These are phyloP conservation scores for Suillus discolor DNA, from an alignment of 768 basidiomycete genomes.

Conservation along the genomic window DNA sequence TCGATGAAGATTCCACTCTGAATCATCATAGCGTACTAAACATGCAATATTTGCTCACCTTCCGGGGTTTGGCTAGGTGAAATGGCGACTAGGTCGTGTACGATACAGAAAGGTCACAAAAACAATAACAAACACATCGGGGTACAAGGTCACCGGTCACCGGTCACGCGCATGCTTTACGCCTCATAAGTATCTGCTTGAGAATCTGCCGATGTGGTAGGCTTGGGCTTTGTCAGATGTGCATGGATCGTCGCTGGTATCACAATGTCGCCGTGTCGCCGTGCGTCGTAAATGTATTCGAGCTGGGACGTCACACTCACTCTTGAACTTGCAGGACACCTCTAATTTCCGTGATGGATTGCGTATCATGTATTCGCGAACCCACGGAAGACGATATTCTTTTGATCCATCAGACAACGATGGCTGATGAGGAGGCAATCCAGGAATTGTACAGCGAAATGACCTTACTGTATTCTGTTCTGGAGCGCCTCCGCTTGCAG, in stretches of 20 bases:
- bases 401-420: slow-evolving; percentile 24
- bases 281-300: slow-evolving; percentile 1
- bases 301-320: not conserved
- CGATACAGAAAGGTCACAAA: not conserved
- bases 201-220: not conserved
- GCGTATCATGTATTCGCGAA: slow-evolving; percentile 20
- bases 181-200: slow-evolving; percentile 4
- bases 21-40: slow-evolving; percentile 61
- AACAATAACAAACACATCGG: slow-evolving; percentile 3
- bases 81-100: not conserved
- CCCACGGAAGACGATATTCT: slow-evolving; percentile 25
- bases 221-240: not conserved
- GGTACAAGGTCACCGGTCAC: not conserved
- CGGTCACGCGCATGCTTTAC: not conserved
- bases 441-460: slow-evolving; percentile 45
- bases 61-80: not conserved
- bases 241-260: not conserved
- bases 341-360: slow-evolving; percentile 14
- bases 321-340: slow-evolving; percentile 1
- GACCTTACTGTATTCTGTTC: slow-evolving; percentile 37
- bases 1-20: slow-evolving; percentile 92
- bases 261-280: not conserved
- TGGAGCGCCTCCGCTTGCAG: slow-evolving; percentile 45
- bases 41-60: slow-evolving; percentile 25
- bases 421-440: slow-evolving; percentile 45